phyloP scores from a whole-genome alignment of 192 early-diverging fungal species.

The Obelidium mucronatum region DNA sequence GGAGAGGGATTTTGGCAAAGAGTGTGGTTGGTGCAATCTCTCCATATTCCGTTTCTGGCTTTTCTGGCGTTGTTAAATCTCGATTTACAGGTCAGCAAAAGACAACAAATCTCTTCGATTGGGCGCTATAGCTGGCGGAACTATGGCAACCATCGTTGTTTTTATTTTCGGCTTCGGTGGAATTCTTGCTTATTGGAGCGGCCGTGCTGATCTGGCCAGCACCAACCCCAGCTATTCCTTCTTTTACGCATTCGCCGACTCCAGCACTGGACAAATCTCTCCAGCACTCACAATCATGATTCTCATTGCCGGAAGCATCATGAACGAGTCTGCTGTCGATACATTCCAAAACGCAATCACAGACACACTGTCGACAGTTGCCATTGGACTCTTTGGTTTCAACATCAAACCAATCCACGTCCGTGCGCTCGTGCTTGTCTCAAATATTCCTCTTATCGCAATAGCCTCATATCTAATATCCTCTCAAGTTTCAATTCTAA shows the following conservation, averaged over 20 bases:
- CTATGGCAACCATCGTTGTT: conserved; percentile 39
- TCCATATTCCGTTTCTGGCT: too few species aligned
- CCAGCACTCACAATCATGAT: conserved; percentile 47
- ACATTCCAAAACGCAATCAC: conserved; percentile 54
- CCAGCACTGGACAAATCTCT: conserved; percentile 25
- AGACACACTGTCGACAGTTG: conserved; percentile 43
- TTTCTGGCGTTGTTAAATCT: too few species aligned
- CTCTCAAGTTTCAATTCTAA: conserved; percentile 41
- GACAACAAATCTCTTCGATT: conserved; percentile 41
- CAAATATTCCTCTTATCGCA: conserved; percentile 52
- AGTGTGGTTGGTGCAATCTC: too few species aligned
- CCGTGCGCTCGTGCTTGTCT: conserved; percentile 36
- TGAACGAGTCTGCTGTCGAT: conserved; percentile 60
- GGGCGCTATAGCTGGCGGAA: conserved; percentile 44
- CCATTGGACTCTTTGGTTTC: conserved; percentile 35
- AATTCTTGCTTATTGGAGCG: conserved; percentile 47
- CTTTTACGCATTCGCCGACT: conserved; percentile 48
- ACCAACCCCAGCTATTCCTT: conserved; percentile 43
- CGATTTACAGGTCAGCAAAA: too few species aligned
- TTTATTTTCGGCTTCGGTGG: conserved; percentile 60
- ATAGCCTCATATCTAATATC: conserved; percentile 32
- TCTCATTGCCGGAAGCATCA: conserved; percentile 43
- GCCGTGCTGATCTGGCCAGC: conserved; percentile 29
- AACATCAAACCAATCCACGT: conserved; percentile 21
- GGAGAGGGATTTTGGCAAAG: conserved; percentile 63